Evolutionary conservation across 2,329 filamentous ascomycete genomes (phyloP).

Genomic region (Endoconidiophora laricicola): DNA sequence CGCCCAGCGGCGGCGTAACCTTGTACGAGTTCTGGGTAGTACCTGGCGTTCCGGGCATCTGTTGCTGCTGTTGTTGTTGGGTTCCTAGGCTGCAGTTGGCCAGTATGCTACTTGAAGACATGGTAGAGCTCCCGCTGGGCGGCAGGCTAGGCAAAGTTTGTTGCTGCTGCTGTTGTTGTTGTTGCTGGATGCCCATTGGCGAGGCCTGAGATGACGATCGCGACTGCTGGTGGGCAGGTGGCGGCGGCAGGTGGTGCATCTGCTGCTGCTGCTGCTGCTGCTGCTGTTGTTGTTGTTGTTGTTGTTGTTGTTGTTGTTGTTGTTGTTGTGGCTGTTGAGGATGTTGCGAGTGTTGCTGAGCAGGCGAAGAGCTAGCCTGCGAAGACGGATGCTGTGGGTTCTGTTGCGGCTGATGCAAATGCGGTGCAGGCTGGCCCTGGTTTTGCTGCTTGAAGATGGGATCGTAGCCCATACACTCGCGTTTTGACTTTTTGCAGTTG

Average conservation of each 20-base stretch:
- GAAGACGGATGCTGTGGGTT: constrained; percentile 5
- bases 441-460: constrained; percentile 67
- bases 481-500: constrained; percentile 78
- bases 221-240: neutral
- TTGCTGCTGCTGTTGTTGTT: neutral
- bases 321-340: constrained; percentile 3
- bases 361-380: constrained; percentile 1
- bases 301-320: neutral
- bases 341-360: constrained; percentile 7
- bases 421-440: constrained; percentile 15
- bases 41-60: constrained; percentile 6
- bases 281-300: neutral
- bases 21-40: constrained; percentile 6
- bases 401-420: constrained; percentile 7
- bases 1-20: constrained; percentile 7
- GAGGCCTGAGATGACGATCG: constrained; percentile 9
- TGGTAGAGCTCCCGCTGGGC: neutral
- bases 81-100: neutral
- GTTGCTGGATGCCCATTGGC: neutral
- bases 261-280: neutral
- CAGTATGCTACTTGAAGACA: constrained; percentile 5
- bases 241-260: neutral
- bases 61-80: neutral
- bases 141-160: neutral
- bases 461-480: constrained; percentile 73